Base-by-base conservation (phyloP, 1,284 basidiomycete species). In the Ustilago tritici region DNA sequence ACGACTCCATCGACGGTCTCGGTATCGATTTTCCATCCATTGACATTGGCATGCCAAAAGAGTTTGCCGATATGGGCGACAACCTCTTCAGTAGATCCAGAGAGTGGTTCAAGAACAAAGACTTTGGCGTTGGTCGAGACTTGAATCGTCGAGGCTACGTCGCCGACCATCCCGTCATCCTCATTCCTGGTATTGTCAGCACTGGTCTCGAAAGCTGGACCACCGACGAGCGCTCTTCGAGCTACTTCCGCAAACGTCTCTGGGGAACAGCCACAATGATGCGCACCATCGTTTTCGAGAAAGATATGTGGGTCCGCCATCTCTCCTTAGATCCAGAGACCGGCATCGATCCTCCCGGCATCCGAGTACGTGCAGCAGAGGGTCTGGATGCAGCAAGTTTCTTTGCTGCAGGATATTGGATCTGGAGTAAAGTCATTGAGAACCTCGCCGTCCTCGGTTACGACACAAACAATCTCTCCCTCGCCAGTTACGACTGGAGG, bases 361-460 rank as follows among this genome's bases (percentile, higher is more conserved):
- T 92, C 69, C 96, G 95, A 86, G 91, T 98, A 53, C 90, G 96
- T 40, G 94, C 95, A 10, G 95, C 94, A 0, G 94, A 98, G 86
- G 95, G 89, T 0, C 76, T 86, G 43, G 84, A 86, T 55, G 94
- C 93, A 2, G 94, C 94, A 7, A 94, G 92, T 78, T 93, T 91
- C 82, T 97, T 98, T 84, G 92, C 98, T 17, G 79, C 83, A 75
- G 88, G 94, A 4, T 98, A 95, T 86, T 97, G 95, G 95, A 92
- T 97, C 74, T 98, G 95, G 95, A 92, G 80, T 69, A 88, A 84
- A 61, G 56, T 65, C 62, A 91, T 98, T 12, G 92, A 98, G 86
- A 98, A 98, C 82, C 89, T 98, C 1, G 95, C 95, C 32, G 83
- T 79, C 17, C 76, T 85, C 4, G 83, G 83, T 15, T 85, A 85